Evolutionary conservation across 768 basidiomycete genomes (phyloP), one percentile per base, ranked within the genome.

Genomic region (Tricholoma saponaceum): DNA sequence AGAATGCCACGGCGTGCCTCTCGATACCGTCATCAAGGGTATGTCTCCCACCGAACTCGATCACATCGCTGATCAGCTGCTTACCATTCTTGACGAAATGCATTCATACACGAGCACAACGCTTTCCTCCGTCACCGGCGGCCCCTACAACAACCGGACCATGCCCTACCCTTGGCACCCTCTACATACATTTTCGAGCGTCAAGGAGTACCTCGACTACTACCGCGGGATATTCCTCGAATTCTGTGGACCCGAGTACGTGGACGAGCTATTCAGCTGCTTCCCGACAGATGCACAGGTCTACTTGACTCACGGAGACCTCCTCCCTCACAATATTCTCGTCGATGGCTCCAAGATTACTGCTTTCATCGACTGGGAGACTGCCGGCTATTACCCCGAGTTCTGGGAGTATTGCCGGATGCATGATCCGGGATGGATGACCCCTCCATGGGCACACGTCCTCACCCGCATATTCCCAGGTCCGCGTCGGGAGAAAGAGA

Each of bases 321-420:
- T 80, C 35, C 69, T 74, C 33, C 76, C 75, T 14, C 69, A 72
- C 16, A 80, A 81, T 58, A 69, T 80, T 52, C 63, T 80, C 26
- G 67, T 80, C 37, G 28, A 30, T 8, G 67, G 61, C 22, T 61
- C 60, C 18, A 57, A 20, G 4, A 64, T 77, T 44, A 69, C 69
- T 4, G 73, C 64, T 7, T 62, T 76, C 16, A 43, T 78, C n/a
- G 76, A 76, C 56, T 78, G 74, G 74, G 70, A 67, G 49, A 64
- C 57, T 16, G 63, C 67, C 2, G 73, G 74, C 9, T 76, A 66
- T 63, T 71, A 69, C 52, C 75, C 74, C 12, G 70, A 62, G 33
- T 73, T 69, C 57, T 76, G 73, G 74, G 75, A 75, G 43, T 66
- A 66, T 54, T 60, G 62, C 51, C 46, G 54, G 51, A 68, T 65